Percentiles rank a stretch among this genome's conserved stretches.
phyloP scores from a whole-genome alignment of 148 eudicot species.

The Gaultheria prostrata region DNA sequence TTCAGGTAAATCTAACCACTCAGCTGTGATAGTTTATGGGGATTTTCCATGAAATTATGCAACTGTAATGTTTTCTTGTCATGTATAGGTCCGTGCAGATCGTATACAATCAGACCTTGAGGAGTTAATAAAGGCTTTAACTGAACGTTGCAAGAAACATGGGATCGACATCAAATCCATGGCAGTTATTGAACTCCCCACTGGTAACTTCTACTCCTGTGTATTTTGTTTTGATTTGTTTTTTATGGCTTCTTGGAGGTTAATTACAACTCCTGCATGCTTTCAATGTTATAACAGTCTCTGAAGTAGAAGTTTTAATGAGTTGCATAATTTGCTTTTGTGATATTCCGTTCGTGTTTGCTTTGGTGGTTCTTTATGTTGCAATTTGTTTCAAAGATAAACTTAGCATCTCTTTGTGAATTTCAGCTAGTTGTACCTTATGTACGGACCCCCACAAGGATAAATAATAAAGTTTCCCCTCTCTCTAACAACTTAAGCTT shows the following conservation, averaged over 20 bases:
- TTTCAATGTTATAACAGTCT: background rate
- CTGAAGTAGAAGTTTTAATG: background rate
- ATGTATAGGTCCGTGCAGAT: conserved; percentile 85
- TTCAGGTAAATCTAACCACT: conserved; percentile 61
- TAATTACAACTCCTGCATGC: conserved; percentile 1
- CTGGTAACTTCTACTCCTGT: background rate
- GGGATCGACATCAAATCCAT: conserved; percentile 67
- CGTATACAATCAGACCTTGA: conserved; percentile 92
- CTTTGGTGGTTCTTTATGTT: background rate
- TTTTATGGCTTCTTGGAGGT: background rate
- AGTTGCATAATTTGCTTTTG: conserved; percentile 4
- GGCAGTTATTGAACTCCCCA: conserved; percentile 79
- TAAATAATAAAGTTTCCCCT: too few relatives aligned
- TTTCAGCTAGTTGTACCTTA: background rate
- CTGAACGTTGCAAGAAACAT: conserved; percentile 89
- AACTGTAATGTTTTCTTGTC: conserved; percentile 1
- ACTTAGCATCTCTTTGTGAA: background rate
- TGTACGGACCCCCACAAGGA: background rate
- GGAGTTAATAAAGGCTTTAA: conserved; percentile 80
- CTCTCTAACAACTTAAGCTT: too few relatives aligned
- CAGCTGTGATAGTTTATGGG: conserved; percentile 14
- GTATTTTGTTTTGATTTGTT: background rate
- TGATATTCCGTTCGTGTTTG: background rate
- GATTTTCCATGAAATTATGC: background rate
- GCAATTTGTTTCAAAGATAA: background rate